Base-by-base conservation (phyloP, 2,329 filamentous ascomycete species). In the Erysiphe pulchra region DNA sequence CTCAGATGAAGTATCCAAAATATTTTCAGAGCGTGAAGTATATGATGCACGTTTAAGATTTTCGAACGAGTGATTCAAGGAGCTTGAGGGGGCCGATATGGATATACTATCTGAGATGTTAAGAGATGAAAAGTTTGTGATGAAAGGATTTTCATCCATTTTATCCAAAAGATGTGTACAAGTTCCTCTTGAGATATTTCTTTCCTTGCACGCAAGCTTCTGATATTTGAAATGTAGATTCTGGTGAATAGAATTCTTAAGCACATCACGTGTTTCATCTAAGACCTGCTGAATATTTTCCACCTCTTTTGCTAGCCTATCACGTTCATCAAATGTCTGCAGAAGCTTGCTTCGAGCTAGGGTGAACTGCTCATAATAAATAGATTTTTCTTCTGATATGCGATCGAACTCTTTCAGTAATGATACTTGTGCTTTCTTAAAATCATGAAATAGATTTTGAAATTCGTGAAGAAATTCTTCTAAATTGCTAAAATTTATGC, bases 171-270 rank as follows among this genome's bases (percentile, higher is more conserved):
- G 9, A 14, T 4, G 13, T 14, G 33, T 14, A 14, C 9, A 14
- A 14, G 2, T 1, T 14, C n/a, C 33, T 14, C 13, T 14, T 34
- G 33, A 34, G n/a, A 13, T 13, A 5, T 14, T n/a, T n/a, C 2
- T 34, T 4, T 34, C 33, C n/a, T 34, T n/a, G 12, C n/a, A 13
- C 4, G 12, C 33, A n/a, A 14, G n/a, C n/a, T 34, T 34, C 7
- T 34, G 33, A 5, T 13, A 9, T n/a, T 48, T 36, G 32, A 50
- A 55, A 11, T 49, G 45, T 2, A 34, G 16, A 5, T 43, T 45
- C 14, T 20, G 28, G 16, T 20, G 42, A 18, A 33, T 18, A 14
- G 4, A 2, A 7, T 44, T 13, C 16, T 44, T 44, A 12, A 33
- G 14, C 10, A 16, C 11, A 20, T 44, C 28, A 16, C 28, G 20